Base-by-base conservation (phyloP, 345 rosid species). In the Eucalyptus grandis region DNA sequence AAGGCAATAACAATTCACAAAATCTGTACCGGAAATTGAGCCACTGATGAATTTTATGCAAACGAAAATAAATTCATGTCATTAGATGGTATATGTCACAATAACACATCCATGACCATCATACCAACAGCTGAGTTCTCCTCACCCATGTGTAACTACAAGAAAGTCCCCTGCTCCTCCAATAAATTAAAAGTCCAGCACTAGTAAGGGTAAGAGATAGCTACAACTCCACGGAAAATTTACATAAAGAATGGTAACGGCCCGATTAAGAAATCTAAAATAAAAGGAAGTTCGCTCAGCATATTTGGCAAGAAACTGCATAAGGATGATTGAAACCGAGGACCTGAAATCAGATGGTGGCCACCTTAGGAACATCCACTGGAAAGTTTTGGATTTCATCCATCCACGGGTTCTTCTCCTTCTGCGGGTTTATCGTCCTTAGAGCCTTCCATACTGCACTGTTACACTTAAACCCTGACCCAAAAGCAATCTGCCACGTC, bases 371-470 rank as follows among this genome's bases (percentile, higher is more conserved):
- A 58, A 89, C 87, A 27, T 62, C 90, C 9, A 88, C 90, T 3
- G 90, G 90, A 30, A 88, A 88, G 87, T 86, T 89, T 40, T 89
- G 56, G 34, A 89, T 89, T 87, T 89, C 88, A 60, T 86, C 90
- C 90, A 86, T 89, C 90, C 90, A 89, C 14, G 90, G 90, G 56
- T 26, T 89, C 90, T 89, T 86, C 77, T 86, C 90, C 37, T 89
- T 89, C 88, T 85, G 49, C 21, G 88, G 90, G 88, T 89, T 60
- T n/a, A 89, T 89, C 8, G 81, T 89, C 88, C 88, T 86, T 21
- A 89, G 88, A 86, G 90, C 90, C 88, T 86, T 89, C 90, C 90
- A 89, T 14, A 89, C 90, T 26, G 90, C 90, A 60, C 90, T 89
- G 83, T 89, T 89, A 65, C 90, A 89, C 90, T 89, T 89, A 43